A percentile compares a stretch with the other conserved stretches of the same genome.
phyloP scores from a whole-genome alignment of 2,329 filamentous ascomycete genomes.

The Aspergillus luchuensis region DNA sequence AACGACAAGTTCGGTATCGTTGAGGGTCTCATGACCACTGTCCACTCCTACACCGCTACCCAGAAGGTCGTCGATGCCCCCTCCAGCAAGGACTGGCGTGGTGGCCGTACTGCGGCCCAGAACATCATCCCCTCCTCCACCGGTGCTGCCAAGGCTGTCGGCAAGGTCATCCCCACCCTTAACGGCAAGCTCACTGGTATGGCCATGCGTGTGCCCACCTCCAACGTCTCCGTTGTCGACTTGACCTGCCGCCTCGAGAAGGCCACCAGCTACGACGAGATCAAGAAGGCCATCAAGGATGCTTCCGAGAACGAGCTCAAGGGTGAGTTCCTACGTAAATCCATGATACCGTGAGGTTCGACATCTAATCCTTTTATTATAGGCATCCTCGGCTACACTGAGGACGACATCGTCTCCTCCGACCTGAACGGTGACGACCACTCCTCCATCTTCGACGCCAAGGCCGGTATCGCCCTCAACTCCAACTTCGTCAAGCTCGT shows the following conservation, averaged over 20 bases:
- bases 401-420: constrained; percentile 93
- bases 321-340: constrained; percentile 54
- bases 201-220: constrained; percentile 97
- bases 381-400: constrained; percentile 91
- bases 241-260: constrained; percentile 94
- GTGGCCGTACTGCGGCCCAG: constrained; percentile 96
- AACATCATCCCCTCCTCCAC: constrained; percentile 99
- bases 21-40: constrained; percentile 99
- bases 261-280: constrained; percentile 71
- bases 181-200: constrained; percentile 99
- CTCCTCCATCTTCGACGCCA: constrained; percentile 99
- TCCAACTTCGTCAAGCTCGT: constrained; percentile 98
- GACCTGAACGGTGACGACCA: constrained; percentile 89
- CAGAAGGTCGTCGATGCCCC: constrained; percentile 99
- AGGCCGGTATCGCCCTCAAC: constrained; percentile 98
- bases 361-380: constrained; percentile 11
- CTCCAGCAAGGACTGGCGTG: constrained; percentile 98
- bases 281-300: constrained; percentile 89
- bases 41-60: constrained; percentile 99
- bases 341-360: not conserved
- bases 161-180: constrained; percentile 96
- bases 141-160: constrained; percentile 99
- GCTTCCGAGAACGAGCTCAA: constrained; percentile 81
- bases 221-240: constrained; percentile 99
- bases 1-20: constrained; percentile 97